These are phyloP conservation scores for Aspergillus olivimuriae DNA, from an alignment of 495 filamentous ascomycete genomes.

Conservation along the genomic window DNA sequence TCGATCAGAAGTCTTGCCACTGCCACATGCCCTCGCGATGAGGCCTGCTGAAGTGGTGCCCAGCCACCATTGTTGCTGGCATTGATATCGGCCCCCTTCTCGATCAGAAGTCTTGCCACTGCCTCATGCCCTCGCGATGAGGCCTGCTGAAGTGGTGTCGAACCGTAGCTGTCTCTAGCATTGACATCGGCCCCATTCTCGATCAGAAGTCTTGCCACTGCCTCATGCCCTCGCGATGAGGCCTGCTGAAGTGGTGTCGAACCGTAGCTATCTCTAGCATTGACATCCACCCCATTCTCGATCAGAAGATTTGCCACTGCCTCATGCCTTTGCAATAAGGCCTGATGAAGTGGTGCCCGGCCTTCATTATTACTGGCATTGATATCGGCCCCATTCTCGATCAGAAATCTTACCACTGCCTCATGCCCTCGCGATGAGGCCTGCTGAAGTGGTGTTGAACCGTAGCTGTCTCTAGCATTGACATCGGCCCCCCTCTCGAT, in stretches of 20 bases:
- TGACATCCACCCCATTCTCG: constrained; percentile 7
- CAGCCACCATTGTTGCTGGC: background rate
- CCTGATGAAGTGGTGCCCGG: constrained; percentile 6
- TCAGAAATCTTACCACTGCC: background rate
- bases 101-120: background rate
- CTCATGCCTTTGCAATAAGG: background rate
- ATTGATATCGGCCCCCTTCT: background rate
- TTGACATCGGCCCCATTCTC: background rate
- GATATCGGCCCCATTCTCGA: background rate
- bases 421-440: background rate
- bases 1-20: background rate
- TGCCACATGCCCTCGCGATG: background rate
- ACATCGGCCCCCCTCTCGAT: background rate
- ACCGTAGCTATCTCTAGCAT: background rate
- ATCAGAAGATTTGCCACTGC: constrained; percentile 5
- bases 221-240: background rate
- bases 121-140: background rate
- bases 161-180: background rate
- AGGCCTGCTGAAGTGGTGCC: background rate
- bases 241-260: background rate
- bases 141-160: background rate
- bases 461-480: background rate
- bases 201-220: background rate
- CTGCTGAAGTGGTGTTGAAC: background rate
- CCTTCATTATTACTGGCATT: background rate